These are phyloP conservation scores for Salvia hispanica DNA, from an alignment of 257 asterid genomes.

Conservation along the genomic window DNA sequence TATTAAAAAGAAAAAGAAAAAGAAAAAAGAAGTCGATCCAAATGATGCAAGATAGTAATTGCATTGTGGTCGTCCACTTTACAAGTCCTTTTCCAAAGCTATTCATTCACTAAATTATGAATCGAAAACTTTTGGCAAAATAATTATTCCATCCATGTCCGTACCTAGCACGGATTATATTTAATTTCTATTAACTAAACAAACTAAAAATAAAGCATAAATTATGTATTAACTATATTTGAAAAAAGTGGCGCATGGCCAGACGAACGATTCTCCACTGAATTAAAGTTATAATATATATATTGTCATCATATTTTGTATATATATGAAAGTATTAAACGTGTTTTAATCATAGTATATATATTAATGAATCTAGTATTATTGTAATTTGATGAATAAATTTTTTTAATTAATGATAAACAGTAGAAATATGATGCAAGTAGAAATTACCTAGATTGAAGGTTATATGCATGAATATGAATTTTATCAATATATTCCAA, in stretches of 20 bases:
- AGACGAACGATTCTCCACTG: background rate
- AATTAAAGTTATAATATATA: background rate
- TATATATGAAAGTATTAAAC: background rate
- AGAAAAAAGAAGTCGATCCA: background rate
- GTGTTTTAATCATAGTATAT: background rate
- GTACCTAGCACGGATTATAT: conserved; percentile 31
- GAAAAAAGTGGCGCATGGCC: background rate
- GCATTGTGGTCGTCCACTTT: conserved; percentile 30
- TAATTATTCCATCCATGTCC: conserved; percentile 17
- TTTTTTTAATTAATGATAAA: background rate
- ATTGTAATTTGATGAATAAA: background rate
- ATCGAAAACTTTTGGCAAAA: conserved; percentile 20
- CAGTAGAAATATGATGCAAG: background rate
- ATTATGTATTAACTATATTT: background rate
- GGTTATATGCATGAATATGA: too few species aligned
- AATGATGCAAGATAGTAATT: conserved; percentile 23
- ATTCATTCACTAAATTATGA: conserved; percentile 33
- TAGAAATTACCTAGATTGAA: too few species aligned
- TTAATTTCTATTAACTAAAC: background rate
- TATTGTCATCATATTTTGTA: background rate
- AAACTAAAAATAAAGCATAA: background rate
- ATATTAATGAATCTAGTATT: background rate
- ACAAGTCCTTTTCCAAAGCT: conserved; percentile 34
- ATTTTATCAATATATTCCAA: too few species aligned
- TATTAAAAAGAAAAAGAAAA: background rate